These are phyloP conservation scores for Clausena lansium DNA, from an alignment of 345 rosid genomes.

Conservation along the genomic window DNA sequence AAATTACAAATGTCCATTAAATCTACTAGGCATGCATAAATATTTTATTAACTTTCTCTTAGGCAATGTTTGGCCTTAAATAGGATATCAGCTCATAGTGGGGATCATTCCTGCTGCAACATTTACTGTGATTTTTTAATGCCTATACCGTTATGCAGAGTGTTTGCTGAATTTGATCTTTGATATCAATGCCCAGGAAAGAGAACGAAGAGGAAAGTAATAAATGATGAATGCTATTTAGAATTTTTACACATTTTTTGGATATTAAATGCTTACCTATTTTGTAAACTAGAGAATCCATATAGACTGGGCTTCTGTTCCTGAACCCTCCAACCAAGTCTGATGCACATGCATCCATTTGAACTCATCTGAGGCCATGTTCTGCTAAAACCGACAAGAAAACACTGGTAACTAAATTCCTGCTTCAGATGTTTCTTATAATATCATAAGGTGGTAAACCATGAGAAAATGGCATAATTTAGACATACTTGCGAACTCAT, in stretches of 20 bases:
- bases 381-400: slow-evolving; percentile 23
- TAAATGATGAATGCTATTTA: background rate
- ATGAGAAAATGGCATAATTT: background rate
- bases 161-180: background rate
- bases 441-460: background rate
- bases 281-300: slow-evolving; percentile 34
- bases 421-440: background rate
- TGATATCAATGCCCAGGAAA: background rate
- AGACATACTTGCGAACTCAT: slow-evolving; percentile 44
- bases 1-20: too few relatives aligned
- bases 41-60: too few relatives aligned
- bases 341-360: slow-evolving; percentile 55
- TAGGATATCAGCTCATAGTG: too few relatives aligned
- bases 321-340: slow-evolving; percentile 60
- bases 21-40: too few relatives aligned
- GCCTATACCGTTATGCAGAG: too few relatives aligned
- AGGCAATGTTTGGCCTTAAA: too few relatives aligned
- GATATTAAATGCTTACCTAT: background rate
- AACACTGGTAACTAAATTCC: background rate
- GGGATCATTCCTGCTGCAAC: too few relatives aligned
- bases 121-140: too few relatives aligned
- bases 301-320: slow-evolving; percentile 25
- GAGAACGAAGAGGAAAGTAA: background rate
- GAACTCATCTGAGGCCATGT: slow-evolving; percentile 2
- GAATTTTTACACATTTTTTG: too few relatives aligned